Evolutionary conservation across 2,329 filamentous ascomycete species (phyloP).

Genomic region (Pseudogymnoascus sp.): DNA sequence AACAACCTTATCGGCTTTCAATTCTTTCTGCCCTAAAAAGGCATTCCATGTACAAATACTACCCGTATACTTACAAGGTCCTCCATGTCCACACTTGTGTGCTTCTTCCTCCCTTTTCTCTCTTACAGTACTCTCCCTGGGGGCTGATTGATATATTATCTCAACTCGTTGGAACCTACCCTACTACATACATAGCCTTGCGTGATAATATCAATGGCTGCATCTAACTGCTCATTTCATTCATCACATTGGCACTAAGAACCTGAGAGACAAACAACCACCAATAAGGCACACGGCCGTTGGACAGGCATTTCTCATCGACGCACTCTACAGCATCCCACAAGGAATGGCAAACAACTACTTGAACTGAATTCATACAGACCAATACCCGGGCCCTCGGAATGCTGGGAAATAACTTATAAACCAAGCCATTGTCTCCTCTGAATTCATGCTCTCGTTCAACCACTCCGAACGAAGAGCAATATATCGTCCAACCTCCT

Average conservation of each 20-base stretch:
- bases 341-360: conserved; percentile 26
- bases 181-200: conserved; percentile 6
- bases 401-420: conserved; percentile 27
- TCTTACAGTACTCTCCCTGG: background rate
- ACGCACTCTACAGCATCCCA: conserved; percentile 19
- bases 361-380: conserved; percentile 24
- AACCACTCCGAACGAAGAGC: background rate
- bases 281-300: conserved; percentile 7
- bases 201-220: conserved; percentile 11
- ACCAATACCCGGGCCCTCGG: conserved; percentile 24
- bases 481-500: background rate
- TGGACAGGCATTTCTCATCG: conserved; percentile 5
- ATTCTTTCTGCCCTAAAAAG: conserved; percentile 2
- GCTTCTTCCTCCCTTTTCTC: background rate
- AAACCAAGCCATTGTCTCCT: conserved; percentile 19
- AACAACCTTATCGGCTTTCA: conserved; percentile 6
- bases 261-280: conserved; percentile 1
- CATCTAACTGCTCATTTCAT: conserved; percentile 1
- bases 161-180: background rate
- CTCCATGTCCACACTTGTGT: background rate
- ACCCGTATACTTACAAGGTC: conserved; percentile 1
- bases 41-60: conserved; percentile 3
- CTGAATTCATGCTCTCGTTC: background rate
- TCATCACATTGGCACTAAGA: conserved; percentile 6
- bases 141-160: conserved; percentile 7